These are phyloP conservation scores for Globisporangium apiculatum DNA, from an alignment of 352 stramenopile species.

Conservation along the genomic window DNA sequence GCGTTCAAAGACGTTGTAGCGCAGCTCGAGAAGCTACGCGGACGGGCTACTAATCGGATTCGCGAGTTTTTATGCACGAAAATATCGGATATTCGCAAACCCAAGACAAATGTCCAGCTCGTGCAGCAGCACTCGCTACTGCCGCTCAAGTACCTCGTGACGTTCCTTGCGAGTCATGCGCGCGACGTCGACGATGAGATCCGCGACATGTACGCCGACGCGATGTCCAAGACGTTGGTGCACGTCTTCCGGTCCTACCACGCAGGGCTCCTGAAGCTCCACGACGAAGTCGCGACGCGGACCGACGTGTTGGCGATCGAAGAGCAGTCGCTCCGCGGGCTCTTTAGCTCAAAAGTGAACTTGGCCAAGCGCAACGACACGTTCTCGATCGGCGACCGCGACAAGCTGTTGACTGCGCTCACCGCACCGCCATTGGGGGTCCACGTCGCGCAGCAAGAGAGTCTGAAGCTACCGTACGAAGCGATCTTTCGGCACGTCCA, in stretches of 20 bases:
- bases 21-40: conserved; percentile 88
- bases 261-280: conserved; percentile 91
- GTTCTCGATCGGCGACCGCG: conserved; percentile 89
- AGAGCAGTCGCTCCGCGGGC: conserved; percentile 88
- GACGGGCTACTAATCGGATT: conserved; percentile 62
- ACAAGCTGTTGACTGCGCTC: conserved; percentile 83
- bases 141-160: conserved; percentile 94
- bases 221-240: conserved; percentile 95
- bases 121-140: conserved; percentile 96
- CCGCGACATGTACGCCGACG: conserved; percentile 93
- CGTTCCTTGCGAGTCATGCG: conserved; percentile 92
- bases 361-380: conserved; percentile 95
- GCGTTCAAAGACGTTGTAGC: conserved; percentile 91
- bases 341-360: conserved; percentile 87
- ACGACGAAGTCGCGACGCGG: conserved; percentile 89
- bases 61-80: conserved; percentile 93
- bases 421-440: conserved; percentile 88
- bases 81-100: conserved; percentile 92
- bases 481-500: conserved; percentile 94
- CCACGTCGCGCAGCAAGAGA: conserved; percentile 92
- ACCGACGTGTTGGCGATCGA: conserved; percentile 95
- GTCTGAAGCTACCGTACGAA: conserved; percentile 93
- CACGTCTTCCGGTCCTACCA: conserved; percentile 97
- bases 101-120: conserved; percentile 98
- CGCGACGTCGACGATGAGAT: conserved; percentile 94